Evolutionary conservation across 192 early-diverging fungal genomes (phyloP).

Genomic region (Coemansia sp.): DNA sequence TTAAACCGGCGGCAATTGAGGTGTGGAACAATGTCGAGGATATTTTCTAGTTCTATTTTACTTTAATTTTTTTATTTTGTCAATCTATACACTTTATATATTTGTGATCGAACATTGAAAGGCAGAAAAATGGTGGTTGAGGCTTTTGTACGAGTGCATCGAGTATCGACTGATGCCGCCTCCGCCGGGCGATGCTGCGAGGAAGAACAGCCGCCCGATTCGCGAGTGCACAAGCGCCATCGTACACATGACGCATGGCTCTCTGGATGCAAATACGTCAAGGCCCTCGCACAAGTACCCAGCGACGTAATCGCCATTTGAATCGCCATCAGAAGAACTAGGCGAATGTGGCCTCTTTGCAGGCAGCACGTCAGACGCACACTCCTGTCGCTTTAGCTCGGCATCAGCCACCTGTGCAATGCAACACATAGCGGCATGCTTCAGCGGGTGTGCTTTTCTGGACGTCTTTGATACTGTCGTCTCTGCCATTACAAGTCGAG

Average conservation of each 20-base stretch:
- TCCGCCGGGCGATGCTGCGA: conserved; percentile 1
- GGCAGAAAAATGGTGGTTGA: conserved; percentile 51
- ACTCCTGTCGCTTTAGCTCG: conserved; percentile 53
- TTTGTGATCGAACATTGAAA: conserved; percentile 21
- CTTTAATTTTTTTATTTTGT: not conserved
- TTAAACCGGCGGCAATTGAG: not conserved
- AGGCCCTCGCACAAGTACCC: conserved; percentile 82
- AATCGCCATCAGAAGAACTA: not conserved
- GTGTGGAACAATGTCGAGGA: conserved; percentile 44
- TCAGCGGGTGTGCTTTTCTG: conserved; percentile 61
- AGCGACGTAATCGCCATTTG: conserved; percentile 2
- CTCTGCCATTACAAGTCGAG: conserved; percentile 47
- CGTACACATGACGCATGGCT: conserved; percentile 91
- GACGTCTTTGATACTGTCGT: conserved; percentile 52
- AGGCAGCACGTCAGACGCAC: not conserved
- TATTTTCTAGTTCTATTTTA: conserved; percentile 36
- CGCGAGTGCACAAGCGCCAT: conserved; percentile 95
- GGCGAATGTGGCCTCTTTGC: conserved; percentile 20
- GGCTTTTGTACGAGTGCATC: conserved; percentile 36
- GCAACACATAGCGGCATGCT: conserved; percentile 81
- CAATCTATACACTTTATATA: not conserved
- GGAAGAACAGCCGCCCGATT: conserved; percentile 80
- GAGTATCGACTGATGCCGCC: conserved; percentile 38
- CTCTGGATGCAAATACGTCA: conserved; percentile 77
- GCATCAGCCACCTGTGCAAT: conserved; percentile 63